Evolutionary conservation across 1,284 basidiomycete species (phyloP), one percentile per base, ranked within the genome.

Genomic region (Apiotrichum gracile): DNA sequence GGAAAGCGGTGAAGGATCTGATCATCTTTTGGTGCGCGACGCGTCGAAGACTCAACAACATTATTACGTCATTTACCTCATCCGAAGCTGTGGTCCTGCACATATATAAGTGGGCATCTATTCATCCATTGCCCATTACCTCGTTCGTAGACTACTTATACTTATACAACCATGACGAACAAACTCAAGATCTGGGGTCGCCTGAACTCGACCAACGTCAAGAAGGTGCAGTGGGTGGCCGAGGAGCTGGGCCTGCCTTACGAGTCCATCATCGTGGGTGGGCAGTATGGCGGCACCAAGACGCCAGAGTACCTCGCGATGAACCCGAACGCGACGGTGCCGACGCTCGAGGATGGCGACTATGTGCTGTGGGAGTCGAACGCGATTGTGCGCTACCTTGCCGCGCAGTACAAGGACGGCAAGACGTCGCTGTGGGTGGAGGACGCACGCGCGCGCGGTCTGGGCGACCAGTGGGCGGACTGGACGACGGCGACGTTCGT

Each of bases 131-230:
- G 0, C n/a, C n/a, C 25, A 13, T 13, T 12, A 26, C 21, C 27
- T 9, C n/a, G n/a, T n/a, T n/a, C n/a, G n/a, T n/a, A n/a, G n/a
- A n/a, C n/a, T n/a, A n/a, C n/a, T n/a, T n/a, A n/a, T n/a, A n/a
- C n/a, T n/a, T n/a, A n/a, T 16, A 17, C 12, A 12, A 5, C 42
- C 26, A 43, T 43, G 42, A 10, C 42, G 8, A 31, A 9, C 42
- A 43, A 44, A 10, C 41, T 57, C 24, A 57, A 40, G 16, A 57
- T 57, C 45, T 57, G 56, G 56, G 56, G 56, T 13, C 56, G 56
- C 6, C 29, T 19, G 40, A 57, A 57, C 52, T 45, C 41, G 29
- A 44, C 24, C 21, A 57, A 57, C 46, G 56, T 57, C n/a, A 51
- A 50, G 46, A 57, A 57, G 45, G 48, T 33, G 39, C 31, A 54